Percentiles rank a stretch among this genome's conserved stretches.
Evolutionary conservation across 768 basidiomycete genomes (phyloP).

Genomic region (Boletus speciosus): DNA sequence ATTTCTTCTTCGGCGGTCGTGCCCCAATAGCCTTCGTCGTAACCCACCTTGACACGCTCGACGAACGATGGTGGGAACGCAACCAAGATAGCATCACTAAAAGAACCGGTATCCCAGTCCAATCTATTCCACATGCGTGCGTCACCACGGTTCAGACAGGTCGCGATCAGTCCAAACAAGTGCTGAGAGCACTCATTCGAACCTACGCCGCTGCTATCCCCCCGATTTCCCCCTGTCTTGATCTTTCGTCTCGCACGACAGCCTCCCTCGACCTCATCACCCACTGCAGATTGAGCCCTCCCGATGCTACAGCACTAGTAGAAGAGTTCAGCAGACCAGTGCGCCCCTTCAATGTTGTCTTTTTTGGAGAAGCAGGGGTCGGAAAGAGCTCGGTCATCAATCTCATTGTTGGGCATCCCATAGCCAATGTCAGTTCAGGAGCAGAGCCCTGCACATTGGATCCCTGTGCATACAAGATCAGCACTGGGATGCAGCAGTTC

Average conservation of each 20-base stretch:
- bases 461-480: neutral
- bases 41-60: no score
- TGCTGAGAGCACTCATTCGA: neutral
- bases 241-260: neutral
- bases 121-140: neutral
- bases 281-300: neutral
- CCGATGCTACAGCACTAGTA: neutral
- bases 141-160: neutral
- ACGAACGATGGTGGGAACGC: no score
- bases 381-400: no score
- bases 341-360: neutral
- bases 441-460: neutral
- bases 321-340: conserved; percentile 6
- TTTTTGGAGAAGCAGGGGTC: no score
- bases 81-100: no score
- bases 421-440: neutral
- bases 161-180: neutral
- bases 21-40: no score
- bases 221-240: neutral
- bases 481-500: no score
- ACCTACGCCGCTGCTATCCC: neutral
- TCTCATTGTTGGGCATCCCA: neutral
- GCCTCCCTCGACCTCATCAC: neutral
- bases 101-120: neutral
- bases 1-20: no score